Conservation (phyloP, 768 basidiomycete genomes). For the Boletus vermiculosoides region DNA sequence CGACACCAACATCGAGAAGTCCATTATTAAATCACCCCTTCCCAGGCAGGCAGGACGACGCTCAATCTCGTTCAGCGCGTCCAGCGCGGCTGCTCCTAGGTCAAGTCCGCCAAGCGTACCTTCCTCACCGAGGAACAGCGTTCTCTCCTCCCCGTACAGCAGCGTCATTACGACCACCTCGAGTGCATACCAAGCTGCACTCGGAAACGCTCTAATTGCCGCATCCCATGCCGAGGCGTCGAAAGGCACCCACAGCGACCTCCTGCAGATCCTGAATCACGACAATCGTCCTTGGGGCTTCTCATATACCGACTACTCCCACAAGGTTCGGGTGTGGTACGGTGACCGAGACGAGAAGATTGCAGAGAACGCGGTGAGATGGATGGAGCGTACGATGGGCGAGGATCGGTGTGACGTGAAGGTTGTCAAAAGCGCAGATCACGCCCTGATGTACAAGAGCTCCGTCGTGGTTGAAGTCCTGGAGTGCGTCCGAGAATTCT, state of each 20-base stretch:
- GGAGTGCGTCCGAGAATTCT: conserved; percentile 62
- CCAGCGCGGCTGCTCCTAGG: conserved; percentile 28
- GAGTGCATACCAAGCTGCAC: conserved; percentile 52
- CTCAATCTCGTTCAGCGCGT: conserved; percentile 62
- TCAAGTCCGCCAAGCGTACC: conserved; percentile 50
- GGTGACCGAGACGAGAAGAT: conserved; percentile 94
- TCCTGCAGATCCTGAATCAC: conserved; percentile 89
- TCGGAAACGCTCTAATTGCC: conserved; percentile 89
- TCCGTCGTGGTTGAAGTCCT: conserved; percentile 83
- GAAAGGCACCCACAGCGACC: conserved; percentile 86
- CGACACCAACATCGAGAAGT: conserved; percentile 35
- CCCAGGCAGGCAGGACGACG: conserved; percentile 58
- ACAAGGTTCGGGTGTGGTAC: conserved; percentile 84
- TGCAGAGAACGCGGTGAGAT: conserved; percentile 83
- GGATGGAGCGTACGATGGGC: conserved; percentile 88
- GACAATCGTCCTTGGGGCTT: conserved; percentile 90
- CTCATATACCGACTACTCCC: conserved; percentile 76
- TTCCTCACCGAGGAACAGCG: conserved; percentile 51
- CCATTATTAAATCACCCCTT: conserved; percentile 34
- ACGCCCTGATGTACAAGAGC: conserved; percentile 91
- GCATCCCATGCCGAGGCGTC: conserved; percentile 95
- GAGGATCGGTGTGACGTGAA: conserved; percentile 71
- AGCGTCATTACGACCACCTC: conserved; percentile 27
- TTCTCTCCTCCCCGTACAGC: conserved; percentile 31
- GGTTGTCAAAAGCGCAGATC: conserved; percentile 86